Evolutionary conservation across 2,329 filamentous ascomycete species (phyloP), one percentile per base, ranked within the genome.

Genomic region (Fusarium sp.): DNA sequence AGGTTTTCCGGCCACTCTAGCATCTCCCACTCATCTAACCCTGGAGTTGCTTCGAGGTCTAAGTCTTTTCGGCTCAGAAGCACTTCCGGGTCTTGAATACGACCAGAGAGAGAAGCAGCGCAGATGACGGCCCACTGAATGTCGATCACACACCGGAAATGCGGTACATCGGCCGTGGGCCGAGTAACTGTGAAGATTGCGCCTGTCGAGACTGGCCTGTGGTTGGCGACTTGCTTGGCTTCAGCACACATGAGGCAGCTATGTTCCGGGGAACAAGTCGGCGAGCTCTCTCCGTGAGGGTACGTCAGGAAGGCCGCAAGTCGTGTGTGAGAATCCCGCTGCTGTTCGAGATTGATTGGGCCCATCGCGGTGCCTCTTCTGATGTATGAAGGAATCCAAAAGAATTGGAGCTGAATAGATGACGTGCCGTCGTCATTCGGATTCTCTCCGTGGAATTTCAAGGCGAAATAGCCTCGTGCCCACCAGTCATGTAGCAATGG

Each of bases 301-400:
- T 51, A 31, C 16, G 11, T 51, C 7, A 51, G 31, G 12, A 7
- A 15, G 16, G 31, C 13, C 6, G 1, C 18, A n/a, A 51, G 12
- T 11, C 9, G 9, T 15, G 47, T 51, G 3, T 6, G 9, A 5
- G 34, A 16, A 11, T 37, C 8, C n/a, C 16, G 30, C 13, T 39
- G 47, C 18, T 7, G 16, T 2, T 28, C 34, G 16, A 37, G 31
- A 16, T 15, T n/a, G 31, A 51, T 37, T 8, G 31, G 16, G 6
- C 8, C 11, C 6, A 6, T 23, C 10, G 47, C 31, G 4, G 5
- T n/a, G 4, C 30, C n/a, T 0, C 8, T 3, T 13, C 6, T 10
- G 11, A 51, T 51, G 30, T 10, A 23, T 27, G 44, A 28, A 13
- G 37, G 55, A 46, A 59, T 59, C 55, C 37, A 59, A 23, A 51